These are phyloP conservation scores for Aspergillus affinis DNA, from an alignment of 495 filamentous ascomycete genomes.

Conservation along the genomic window DNA sequence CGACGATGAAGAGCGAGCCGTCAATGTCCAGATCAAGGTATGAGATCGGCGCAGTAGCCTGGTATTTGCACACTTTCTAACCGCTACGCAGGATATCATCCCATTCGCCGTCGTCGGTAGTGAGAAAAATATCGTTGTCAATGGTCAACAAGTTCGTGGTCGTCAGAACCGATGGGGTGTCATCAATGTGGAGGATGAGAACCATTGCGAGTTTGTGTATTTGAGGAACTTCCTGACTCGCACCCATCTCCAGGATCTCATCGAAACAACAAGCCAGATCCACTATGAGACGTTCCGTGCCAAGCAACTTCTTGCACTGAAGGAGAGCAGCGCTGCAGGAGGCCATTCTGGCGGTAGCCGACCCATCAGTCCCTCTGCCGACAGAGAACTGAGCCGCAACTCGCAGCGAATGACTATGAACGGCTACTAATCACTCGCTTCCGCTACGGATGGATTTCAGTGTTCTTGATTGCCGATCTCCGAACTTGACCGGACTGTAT, in stretches of 20 bases:
- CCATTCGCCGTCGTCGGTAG: constrained; percentile 98
- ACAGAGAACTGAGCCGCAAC: constrained; percentile 93
- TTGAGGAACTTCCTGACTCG: constrained; percentile 96
- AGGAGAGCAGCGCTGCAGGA: constrained; percentile 89
- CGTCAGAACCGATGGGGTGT: constrained; percentile 99
- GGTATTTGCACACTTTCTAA: constrained; percentile 24
- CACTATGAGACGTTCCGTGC: constrained; percentile 99
- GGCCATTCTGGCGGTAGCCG: constrained; percentile 72
- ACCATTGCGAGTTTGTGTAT: constrained; percentile 99
- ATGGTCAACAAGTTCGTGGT: constrained; percentile 95
- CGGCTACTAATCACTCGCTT: constrained; percentile 66
- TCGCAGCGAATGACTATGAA: constrained; percentile 98
- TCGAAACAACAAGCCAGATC: constrained; percentile 99
- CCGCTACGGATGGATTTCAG: constrained; percentile 13
- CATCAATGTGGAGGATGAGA: constrained; percentile 99
- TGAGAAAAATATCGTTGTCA: constrained; percentile 95
- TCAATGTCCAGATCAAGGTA: constrained; percentile 96
- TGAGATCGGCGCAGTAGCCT: constrained; percentile 16
- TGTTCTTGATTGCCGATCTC: constrained; percentile 12
- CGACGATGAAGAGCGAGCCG: constrained; percentile 90
- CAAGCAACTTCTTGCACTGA: constrained; percentile 95
- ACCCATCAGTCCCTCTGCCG: constrained; percentile 91
- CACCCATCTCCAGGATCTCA: constrained; percentile 94
- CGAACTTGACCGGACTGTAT: constrained; percentile 11
- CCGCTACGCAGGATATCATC: constrained; percentile 71